Percentiles rank a stretch among this genome's conserved stretches.
phyloP scores from a whole-genome alignment of 306 rosid genomes.

The Quercus variabilis region DNA sequence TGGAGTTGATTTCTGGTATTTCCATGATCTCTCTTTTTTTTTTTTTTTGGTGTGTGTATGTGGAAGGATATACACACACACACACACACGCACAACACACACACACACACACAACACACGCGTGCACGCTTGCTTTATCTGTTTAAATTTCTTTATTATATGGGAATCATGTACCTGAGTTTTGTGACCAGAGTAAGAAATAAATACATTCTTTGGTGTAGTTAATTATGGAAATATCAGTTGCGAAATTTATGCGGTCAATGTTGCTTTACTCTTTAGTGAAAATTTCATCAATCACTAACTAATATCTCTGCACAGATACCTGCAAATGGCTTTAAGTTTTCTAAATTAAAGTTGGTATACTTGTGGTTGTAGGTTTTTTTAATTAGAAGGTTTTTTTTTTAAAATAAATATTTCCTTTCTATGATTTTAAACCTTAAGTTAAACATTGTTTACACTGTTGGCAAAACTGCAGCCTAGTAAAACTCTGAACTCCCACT shows the following conservation, averaged over 20 bases:
- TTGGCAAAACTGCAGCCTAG: neutral
- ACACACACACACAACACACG: neutral
- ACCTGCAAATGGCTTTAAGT: neutral
- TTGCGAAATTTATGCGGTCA: neutral
- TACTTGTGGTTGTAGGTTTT: neutral
- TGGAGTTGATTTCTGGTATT: conserved; percentile 84
- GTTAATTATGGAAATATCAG: neutral
- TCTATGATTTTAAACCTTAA: neutral
- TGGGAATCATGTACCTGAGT: neutral
- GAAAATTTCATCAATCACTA: neutral
- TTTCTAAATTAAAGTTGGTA: neutral
- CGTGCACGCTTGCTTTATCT: neutral
- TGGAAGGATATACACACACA: neutral
- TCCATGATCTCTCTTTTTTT: neutral
- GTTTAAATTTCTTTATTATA: neutral
- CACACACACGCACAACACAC: too few relatives aligned
- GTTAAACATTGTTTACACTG: neutral
- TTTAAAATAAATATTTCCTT: neutral
- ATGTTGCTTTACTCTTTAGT: neutral
- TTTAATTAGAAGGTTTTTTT: neutral
- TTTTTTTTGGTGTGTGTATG: too few relatives aligned
- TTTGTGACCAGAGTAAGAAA: neutral
- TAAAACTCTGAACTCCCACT: neutral
- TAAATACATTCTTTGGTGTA: neutral
- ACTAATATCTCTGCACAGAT: neutral